Evolutionary conservation across 805 yeast species (phyloP).

Genomic region (Wickerhamia fluorescens): DNA sequence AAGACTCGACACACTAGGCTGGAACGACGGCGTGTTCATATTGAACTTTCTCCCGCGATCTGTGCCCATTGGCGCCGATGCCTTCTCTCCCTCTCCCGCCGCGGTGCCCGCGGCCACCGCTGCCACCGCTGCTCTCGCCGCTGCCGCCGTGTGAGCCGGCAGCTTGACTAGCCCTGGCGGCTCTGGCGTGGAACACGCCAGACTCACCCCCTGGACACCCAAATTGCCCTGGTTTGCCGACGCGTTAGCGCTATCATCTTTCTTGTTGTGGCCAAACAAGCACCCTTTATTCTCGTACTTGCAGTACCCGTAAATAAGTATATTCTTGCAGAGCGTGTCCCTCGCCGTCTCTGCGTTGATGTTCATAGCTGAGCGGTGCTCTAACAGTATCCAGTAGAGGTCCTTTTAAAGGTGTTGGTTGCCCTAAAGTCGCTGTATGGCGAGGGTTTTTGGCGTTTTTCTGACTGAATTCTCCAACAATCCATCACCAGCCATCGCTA

Average conservation of each 20-base stretch:
- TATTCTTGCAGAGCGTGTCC: conserved; percentile 76
- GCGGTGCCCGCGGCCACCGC: conserved; percentile 3
- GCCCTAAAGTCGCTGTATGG: conserved; percentile 1
- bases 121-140: conserved; percentile 1
- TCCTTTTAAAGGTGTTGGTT: background rate
- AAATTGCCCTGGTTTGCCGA: background rate
- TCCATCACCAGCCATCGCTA: too few relatives aligned
- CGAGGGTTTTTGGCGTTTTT: too few relatives aligned
- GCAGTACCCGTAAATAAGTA: conserved; percentile 81
- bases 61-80: too few relatives aligned
- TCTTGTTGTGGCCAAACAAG: conserved; percentile 60
- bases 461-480: too few relatives aligned
- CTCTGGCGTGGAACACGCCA: background rate
- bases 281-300: conserved; percentile 85
- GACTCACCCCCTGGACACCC: background rate
- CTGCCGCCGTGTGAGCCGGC: conserved; percentile 1
- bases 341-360: conserved; percentile 54
- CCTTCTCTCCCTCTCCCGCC: conserved; percentile 4
- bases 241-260: background rate
- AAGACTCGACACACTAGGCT: conserved; percentile 27
- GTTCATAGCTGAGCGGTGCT: conserved; percentile 11
- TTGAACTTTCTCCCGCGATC: conserved; percentile 35
- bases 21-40: conserved; percentile 37
- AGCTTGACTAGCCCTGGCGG: background rate
- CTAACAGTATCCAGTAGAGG: background rate